Conservation (phyloP, 129 eudicot genomes). For the Pulicaria dysenterica region DNA sequence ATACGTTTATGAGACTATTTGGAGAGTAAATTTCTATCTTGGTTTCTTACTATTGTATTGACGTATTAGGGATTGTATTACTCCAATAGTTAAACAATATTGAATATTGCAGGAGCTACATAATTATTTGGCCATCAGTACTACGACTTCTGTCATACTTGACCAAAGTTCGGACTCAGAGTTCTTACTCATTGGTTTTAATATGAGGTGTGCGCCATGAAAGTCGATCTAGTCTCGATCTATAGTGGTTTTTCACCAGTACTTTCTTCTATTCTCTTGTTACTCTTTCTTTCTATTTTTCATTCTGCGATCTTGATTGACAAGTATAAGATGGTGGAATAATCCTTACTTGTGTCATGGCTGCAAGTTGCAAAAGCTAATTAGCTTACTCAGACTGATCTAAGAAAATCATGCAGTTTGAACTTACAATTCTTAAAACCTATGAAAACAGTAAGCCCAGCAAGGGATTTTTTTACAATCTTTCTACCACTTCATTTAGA, state of each 20-base stretch:
- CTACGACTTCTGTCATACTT: constrained; percentile 78
- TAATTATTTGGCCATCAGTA: constrained; percentile 70
- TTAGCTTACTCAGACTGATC: neutral
- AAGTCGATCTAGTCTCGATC: neutral
- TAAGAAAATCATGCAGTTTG: neutral
- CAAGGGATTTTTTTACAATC: neutral
- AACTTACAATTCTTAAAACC: neutral
- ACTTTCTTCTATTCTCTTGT: neutral
- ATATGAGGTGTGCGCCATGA: constrained; percentile 63
- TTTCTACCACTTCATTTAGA: constrained; percentile 3
- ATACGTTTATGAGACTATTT: neutral
- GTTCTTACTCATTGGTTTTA: constrained; percentile 73
- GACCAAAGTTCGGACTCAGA: constrained; percentile 90
- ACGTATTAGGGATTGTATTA: constrained; percentile 14
- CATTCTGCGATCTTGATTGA: constrained; percentile 14
- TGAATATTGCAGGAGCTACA: constrained; percentile 62
- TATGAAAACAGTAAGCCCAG: neutral
- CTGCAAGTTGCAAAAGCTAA: no score
- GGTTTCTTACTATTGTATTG: constrained; percentile 1
- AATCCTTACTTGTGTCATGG: neutral
- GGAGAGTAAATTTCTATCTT: neutral
- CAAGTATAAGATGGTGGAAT: neutral
- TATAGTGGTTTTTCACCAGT: no score
- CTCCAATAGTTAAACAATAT: constrained; percentile 10
- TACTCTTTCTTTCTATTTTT: constrained; percentile 22